Evolutionary conservation across 805 yeast species (phyloP), one percentile per base, ranked within the genome.

Genomic region (Teunomyces tritomae): DNA sequence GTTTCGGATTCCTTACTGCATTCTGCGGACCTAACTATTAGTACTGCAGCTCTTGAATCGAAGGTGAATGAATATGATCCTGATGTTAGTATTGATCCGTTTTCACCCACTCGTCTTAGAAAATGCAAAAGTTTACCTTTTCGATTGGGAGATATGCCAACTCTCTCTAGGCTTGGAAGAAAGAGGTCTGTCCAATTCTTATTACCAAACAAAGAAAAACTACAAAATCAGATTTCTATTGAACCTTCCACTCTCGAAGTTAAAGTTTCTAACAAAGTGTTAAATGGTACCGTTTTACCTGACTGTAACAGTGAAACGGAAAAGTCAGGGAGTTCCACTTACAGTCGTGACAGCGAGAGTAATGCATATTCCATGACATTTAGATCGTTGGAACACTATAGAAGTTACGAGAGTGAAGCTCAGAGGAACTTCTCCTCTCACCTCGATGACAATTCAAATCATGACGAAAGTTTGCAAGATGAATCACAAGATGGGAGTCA

Each of bases 11-110:
- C 27, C 9, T 28, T 37, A 24, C 40, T 7, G 4, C 28, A 37
- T 37, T 24, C 29, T 20, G 11, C 29, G 8, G n/a, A 16, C 8
- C 16, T 20, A 37, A 37, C 40, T n/a, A 10, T 37, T 5, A 37
- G 29, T 2, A 37, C 40, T 10, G 29, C 40, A 10, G 27, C 40
- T 5, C 29, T 39, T 17, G 40, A 37, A 13, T 37, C 29, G n/a
- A 37, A 37, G 26, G 29, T 17, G 4, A 37, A 37, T 24, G 29
- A 24, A 26, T 37, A 14, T 28, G 44, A 45, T 36, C 40, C 45
- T 13, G 53, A 52, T 14, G 39, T 32, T n/a, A 49, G 53, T 28
- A 46, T 52, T 35, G 55, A 52, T 35, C 55, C 53, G 1, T 52
- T 52, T 34, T 43, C 49, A 4, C 44, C 55, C 4, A 39, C 49